phyloP scores from a whole-genome alignment of 805 yeast genomes.

The Ogataea pini region DNA sequence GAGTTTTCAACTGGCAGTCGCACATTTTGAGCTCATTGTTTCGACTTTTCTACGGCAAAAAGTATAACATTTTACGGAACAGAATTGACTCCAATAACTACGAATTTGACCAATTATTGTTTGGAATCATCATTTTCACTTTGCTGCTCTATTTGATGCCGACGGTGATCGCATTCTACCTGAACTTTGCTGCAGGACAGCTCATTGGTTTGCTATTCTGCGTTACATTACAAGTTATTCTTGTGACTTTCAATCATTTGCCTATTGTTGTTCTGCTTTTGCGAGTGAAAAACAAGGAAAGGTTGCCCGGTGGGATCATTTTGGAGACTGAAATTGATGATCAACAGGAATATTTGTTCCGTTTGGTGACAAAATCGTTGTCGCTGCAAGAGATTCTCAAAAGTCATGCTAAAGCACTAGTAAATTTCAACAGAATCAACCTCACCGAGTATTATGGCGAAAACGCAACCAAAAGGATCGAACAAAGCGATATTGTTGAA shows the following conservation, averaged over 20 bases:
- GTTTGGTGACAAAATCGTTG: slow-evolving; percentile 30
- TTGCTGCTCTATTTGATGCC: slow-evolving; percentile 78
- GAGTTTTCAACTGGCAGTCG: slow-evolving; percentile 75
- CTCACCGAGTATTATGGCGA: slow-evolving; percentile 16
- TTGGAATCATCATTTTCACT: slow-evolving; percentile 88
- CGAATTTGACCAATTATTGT: slow-evolving; percentile 79
- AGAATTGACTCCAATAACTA: slow-evolving; percentile 85
- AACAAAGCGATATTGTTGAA: slow-evolving; percentile 18
- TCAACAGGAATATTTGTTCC: slow-evolving; percentile 17
- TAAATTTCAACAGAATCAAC: slow-evolving; percentile 32
- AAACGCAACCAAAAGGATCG: slow-evolving; percentile 4
- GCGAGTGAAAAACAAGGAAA: slow-evolving; percentile 73
- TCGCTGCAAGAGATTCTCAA: slow-evolving; percentile 27
- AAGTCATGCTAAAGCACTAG: slow-evolving; percentile 33
- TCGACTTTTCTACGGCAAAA: slow-evolving; percentile 85
- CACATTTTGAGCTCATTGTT: slow-evolving; percentile 69
- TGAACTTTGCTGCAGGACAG: slow-evolving; percentile 65
- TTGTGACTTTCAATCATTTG: slow-evolving; percentile 74
- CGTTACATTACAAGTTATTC: slow-evolving; percentile 55
- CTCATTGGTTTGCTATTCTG: slow-evolving; percentile 49
- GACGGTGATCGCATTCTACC: slow-evolving; percentile 82
- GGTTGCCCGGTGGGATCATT: slow-evolving; percentile 55
- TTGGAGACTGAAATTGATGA: slow-evolving; percentile 28
- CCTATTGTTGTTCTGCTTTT: slow-evolving; percentile 84
- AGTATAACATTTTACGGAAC: slow-evolving; percentile 77